Conservation (phyloP, 306 rosid genomes). For the Herpetospermum pedunculosum region DNA sequence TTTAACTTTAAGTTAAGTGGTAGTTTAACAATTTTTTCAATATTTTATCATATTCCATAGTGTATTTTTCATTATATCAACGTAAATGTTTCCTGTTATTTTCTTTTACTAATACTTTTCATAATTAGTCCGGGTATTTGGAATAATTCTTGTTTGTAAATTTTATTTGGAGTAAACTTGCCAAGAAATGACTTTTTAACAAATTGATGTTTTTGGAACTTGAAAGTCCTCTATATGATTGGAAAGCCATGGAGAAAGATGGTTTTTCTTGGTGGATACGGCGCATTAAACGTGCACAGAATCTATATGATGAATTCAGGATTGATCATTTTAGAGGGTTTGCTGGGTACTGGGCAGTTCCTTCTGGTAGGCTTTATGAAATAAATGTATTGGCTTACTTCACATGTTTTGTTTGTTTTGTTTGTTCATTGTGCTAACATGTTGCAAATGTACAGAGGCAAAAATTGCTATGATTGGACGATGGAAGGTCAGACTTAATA, state of each 20-base stretch:
- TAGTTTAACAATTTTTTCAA: no score
- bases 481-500: constrained; percentile 65
- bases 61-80: neutral
- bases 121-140: neutral
- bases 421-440: constrained; percentile 17
- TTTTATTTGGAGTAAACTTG: neutral
- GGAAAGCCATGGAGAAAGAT: constrained; percentile 93
- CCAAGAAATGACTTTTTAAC: constrained; percentile 11
- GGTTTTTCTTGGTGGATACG: constrained; percentile 93
- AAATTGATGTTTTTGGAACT: constrained; percentile 14
- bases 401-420: constrained; percentile 6
- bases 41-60: neutral
- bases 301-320: constrained; percentile 76
- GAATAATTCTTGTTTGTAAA: neutral
- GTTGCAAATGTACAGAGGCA: constrained; percentile 52
- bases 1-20: no score
- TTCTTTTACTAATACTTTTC: neutral
- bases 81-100: neutral
- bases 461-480: constrained; percentile 76
- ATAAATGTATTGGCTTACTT: constrained; percentile 9
- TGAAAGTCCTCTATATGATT: constrained; percentile 82
- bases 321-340: constrained; percentile 96
- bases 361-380: constrained; percentile 50
- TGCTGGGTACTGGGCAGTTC: constrained; percentile 93
- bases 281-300: constrained; percentile 69